Base-by-base conservation (phyloP, 192 early-diverging fungal species). In the Dissophora ornata region DNA sequence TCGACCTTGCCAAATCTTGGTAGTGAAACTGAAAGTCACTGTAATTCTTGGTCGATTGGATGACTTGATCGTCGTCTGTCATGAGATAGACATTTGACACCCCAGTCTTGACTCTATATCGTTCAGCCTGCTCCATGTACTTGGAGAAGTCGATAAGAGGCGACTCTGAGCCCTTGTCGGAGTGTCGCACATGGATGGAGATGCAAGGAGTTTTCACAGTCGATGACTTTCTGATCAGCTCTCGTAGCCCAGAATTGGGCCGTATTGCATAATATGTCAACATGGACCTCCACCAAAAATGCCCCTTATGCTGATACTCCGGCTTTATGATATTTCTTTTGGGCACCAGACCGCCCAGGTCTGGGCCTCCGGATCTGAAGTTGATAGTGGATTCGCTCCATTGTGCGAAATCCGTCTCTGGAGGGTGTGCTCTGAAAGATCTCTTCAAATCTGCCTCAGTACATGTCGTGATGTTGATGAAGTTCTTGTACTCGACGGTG, bases 241-340 rank as follows among this genome's bases (percentile, higher is more conserved):
- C 42, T 61, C 57, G 21, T 2, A 55, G 3, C 30, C 11, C 6
- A n/a, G 4, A 13, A 18, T 60, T 69, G 21, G 67, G 67, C 15
- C 67, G 67, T 0, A 54, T 44, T 5, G 42, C 51, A 48, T 69
- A 69, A 26, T 61, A 69, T 5, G 58, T 61, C 58, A 69, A 24
- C 57, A 69, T 46, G 42, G 67, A 33, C 26, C 67, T 60, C 58
- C 58, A 69, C 67, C 67, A 69, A 42, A 61, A 61, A 47, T 61
- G 51, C 5, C 52, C 58, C 51, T 50, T 54, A 38, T 46, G 18
- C 16, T 60, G 12, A 47, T 36, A 69, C 47, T 44, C 46, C 1
- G 67, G 50, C 19, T 7, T 18, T 1, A 61, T 69, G 2, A 54
- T 52, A 7, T 10, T 40, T 36, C 15, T 28, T 15, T 12, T 6